Base-by-base conservation (phyloP, 805 yeast species). In the Metschnikowia kunwiensis region DNA sequence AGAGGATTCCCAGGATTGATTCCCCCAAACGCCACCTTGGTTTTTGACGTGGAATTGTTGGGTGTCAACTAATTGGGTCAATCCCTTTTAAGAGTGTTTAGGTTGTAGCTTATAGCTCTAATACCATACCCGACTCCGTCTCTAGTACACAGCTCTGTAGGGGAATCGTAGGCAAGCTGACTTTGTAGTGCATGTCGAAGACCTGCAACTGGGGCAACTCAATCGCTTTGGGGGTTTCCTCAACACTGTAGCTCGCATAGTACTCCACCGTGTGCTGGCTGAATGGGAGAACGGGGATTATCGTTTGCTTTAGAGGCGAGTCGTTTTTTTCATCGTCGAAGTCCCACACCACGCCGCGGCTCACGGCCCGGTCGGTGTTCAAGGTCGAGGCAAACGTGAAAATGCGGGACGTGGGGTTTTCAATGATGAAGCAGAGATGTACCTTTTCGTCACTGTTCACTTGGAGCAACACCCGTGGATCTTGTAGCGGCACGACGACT, bases 1-100 rank as follows among this genome's bases (percentile, higher is more conserved):
- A 81, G 95, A 68, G 97, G 97, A 32, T 87, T 84, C 80, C 97
- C 97, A 52, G 96, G 96, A 52, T 72, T 87, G 59, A 91, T 91
- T 60, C 97, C 97, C 49, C 96, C 96, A 53, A 87, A 86, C 65
- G 94, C 97, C 48, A 89, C 96, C 51, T 77, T 91, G 68, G 70
- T 86, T 54, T 85, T 85, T 52, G 93, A 85, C 51, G 93, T 85
- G 46, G 91, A 85, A 65, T 75, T 85, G 57, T 55, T 77, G 40
- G 71, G 70, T 41, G 74, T 78, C 46, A 75, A 75, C 59, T 74
- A 64, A 28, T 20, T 22, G 14, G n/a, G n/a, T n/a, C n/a, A n/a
- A n/a, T n/a, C n/a, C n/a, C n/a, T n/a, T n/a, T n/a, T n/a, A n/a
- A n/a, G n/a, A n/a, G 11, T 26, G 13, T 28, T 11, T n/a, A 7